A percentile compares a stretch with the other conserved stretches of the same genome.
Conservation (phyloP, 169 alveolate genomes). For the Plasmodium vinckei region DNA sequence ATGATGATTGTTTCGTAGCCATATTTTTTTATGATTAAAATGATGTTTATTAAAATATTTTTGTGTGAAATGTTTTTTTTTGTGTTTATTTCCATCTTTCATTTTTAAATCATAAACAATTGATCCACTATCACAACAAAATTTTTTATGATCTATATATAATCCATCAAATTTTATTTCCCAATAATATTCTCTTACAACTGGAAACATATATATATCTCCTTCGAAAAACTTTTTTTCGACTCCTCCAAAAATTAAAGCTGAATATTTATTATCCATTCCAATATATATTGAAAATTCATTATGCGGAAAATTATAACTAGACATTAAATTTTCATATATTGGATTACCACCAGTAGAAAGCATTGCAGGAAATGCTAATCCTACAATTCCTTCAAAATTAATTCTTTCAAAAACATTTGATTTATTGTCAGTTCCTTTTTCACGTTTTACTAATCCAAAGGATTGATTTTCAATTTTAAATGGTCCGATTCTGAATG, state of each 20-base stretch:
- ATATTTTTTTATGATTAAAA: background rate
- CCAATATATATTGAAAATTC: conserved; percentile 65
- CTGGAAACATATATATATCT: conserved; percentile 89
- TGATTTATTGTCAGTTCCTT: conserved; percentile 21
- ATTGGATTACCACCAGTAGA: conserved; percentile 82
- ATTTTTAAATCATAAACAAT: conserved; percentile 44
- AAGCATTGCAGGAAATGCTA: conserved; percentile 91
- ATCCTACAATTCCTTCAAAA: conserved; percentile 91
- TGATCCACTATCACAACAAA: conserved; percentile 85
- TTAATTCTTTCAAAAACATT: conserved; percentile 78
- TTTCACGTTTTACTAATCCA: conserved; percentile 62
- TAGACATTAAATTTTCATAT: conserved; percentile 60
- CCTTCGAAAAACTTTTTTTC: conserved; percentile 85
- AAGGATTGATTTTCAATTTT: conserved; percentile 38
- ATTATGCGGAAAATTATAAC: conserved; percentile 28
- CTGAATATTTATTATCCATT: conserved; percentile 82
- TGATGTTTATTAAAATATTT: conserved; percentile 13
- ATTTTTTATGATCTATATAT: conserved; percentile 87
- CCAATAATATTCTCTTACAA: conserved; percentile 91
- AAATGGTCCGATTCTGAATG: conserved; percentile 73
- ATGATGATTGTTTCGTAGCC: background rate
- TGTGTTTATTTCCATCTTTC: conserved; percentile 3
- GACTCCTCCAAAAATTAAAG: conserved; percentile 90
- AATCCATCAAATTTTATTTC: conserved; percentile 87
- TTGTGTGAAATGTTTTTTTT: conserved; percentile 8